Evolutionary conservation across 2,329 filamentous ascomycete genomes (phyloP).

Genomic region (Colletotrichum sp.): DNA sequence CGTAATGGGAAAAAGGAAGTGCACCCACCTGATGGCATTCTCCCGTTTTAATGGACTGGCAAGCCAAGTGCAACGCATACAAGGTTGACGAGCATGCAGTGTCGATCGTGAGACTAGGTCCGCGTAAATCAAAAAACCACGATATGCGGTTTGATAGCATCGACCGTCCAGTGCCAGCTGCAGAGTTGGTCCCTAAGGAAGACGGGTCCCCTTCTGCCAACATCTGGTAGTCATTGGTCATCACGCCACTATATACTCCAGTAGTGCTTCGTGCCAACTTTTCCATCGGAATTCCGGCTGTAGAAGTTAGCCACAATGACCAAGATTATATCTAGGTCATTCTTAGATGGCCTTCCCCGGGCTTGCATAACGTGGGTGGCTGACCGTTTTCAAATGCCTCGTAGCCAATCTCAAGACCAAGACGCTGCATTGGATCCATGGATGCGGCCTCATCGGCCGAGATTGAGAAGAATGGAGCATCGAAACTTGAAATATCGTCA

Average conservation of each 20-base stretch:
- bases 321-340: not conserved
- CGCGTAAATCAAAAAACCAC: constrained; percentile 29
- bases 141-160: constrained; percentile 26
- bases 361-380: not conserved
- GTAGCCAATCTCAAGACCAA: not conserved
- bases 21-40: constrained; percentile 29
- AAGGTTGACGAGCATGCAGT: constrained; percentile 39
- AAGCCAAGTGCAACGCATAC: constrained; percentile 35
- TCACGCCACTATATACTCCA: constrained; percentile 36
- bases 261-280: constrained; percentile 28
- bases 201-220: constrained; percentile 29
- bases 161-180: constrained; percentile 29
- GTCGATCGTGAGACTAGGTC: constrained; percentile 36
- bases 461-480: not conserved
- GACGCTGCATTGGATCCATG: constrained; percentile 1
- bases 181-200: constrained; percentile 23
- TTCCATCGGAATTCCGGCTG: constrained; percentile 20
- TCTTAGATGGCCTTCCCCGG: not conserved
- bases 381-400: constrained; percentile 3
- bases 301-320: not conserved
- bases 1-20: not conserved
- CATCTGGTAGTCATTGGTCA: constrained; percentile 39
- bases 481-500: not conserved
- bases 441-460: not conserved
- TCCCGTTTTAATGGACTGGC: constrained; percentile 30